Evolutionary conservation across 441 rosid species (phyloP), one percentile per base, ranked within the genome.

Genomic region (Mallotus japonicus): DNA sequence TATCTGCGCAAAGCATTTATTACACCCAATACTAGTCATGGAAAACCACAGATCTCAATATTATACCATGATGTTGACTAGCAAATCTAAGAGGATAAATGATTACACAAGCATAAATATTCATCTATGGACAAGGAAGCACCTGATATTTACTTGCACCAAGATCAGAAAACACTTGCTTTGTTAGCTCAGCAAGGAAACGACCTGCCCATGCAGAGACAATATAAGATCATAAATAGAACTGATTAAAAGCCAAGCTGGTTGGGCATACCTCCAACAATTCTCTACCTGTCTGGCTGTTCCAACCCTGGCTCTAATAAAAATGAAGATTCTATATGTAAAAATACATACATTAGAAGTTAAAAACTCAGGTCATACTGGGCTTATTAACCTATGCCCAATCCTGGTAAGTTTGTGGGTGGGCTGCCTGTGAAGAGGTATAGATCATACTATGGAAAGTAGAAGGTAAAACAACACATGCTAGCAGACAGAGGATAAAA

Each of bases 61-160:
- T 54, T 64, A 62, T 37, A 24, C 4, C 0, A 20, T 17, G 13
- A 14, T 37, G 17, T 54, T 63, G 17, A 24, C 47, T 14, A 19
- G 9, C 47, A 63, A 62, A 62, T 62, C 50, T 6, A 64, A 57
- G 63, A 56, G 20, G 2, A 37, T 42, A 11, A 15, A 61, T 12
- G 2, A 60, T 55, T 54, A 24, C 2, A 44, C 10, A 44, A 53
- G 44, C 53, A 65, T 20, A 17, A 47, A 62, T 15, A 22, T 65
- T 68, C 57, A 66, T 20, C 55, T 32, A 70, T 24, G 42, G 65
- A 69, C 10, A 66, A 73, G 42, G 47, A 32, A 64, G 63, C 72
- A 90, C 99, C 97, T 93, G 99, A 83, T 87, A 96, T 86, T 96
- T 96, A 82, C 99, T 93, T 53, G 99, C 95, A 79, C 62, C 83